Evolutionary conservation across 345 rosid species (phyloP).

Genomic region (Corymbia maculata): DNA sequence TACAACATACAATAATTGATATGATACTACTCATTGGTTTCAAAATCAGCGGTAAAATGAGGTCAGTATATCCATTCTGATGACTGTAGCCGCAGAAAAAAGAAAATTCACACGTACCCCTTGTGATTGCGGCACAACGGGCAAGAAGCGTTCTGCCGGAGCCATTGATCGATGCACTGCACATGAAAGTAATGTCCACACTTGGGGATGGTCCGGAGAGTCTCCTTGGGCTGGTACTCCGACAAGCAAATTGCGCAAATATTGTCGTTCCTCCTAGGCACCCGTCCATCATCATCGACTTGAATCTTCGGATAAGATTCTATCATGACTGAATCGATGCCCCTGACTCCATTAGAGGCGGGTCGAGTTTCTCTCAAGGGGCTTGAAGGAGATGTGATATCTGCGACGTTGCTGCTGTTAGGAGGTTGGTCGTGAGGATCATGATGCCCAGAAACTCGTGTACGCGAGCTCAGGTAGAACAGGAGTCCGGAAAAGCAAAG

Average conservation of each 20-base stretch:
- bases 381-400: not conserved
- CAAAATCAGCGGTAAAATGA: not conserved
- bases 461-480: not conserved
- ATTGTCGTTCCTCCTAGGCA: not conserved
- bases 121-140: not conserved
- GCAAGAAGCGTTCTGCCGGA: not conserved
- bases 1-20: not conserved
- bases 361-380: not conserved
- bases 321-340: not conserved
- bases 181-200: not conserved
- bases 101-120: not conserved
- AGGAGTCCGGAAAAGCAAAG: not conserved
- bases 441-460: not conserved
- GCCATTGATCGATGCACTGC: not conserved
- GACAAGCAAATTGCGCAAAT: not conserved
- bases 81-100: not conserved
- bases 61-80: not conserved
- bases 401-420: not conserved
- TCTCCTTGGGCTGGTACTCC: not conserved
- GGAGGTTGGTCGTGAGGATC: not conserved
- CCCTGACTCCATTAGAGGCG: not conserved
- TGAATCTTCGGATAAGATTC: not conserved
- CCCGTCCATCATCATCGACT: not conserved
- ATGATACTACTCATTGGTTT: not conserved
- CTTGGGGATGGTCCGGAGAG: not conserved